Conservation (phyloP, 768 basidiomycete genomes). For the Podaxis rugospora region DNA sequence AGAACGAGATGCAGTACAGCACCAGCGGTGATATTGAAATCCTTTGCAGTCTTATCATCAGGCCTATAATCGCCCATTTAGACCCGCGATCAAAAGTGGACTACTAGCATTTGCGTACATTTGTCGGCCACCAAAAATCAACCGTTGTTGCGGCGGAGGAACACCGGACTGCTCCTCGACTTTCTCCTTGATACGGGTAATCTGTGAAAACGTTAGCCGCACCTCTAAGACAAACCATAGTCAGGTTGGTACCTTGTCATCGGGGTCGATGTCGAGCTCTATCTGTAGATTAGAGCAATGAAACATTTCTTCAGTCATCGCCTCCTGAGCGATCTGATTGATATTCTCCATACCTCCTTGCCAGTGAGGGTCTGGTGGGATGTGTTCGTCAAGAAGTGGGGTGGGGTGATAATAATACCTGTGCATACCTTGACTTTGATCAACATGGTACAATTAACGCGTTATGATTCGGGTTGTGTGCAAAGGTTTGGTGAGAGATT, state of each 20-base stretch:
- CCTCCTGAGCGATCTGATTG: conserved; percentile 8
- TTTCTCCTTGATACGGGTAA: conserved; percentile 92
- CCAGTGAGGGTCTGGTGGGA: conserved; percentile 82
- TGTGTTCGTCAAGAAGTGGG: conserved; percentile 2
- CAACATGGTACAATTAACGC: conserved; percentile 43
- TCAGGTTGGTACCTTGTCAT: conserved; percentile 63
- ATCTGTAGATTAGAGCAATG: conserved; percentile 46
- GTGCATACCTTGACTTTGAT: conserved; percentile 83
- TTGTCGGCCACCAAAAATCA: conserved; percentile 91
- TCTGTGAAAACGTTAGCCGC: conserved; percentile 40
- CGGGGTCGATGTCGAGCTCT: conserved; percentile 91
- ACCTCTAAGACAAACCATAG: not conserved
- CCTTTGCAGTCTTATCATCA: conserved; percentile 87
- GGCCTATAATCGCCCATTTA: conserved; percentile 44
- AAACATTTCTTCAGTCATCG: conserved; percentile 2
- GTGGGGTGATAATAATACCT: not conserved
- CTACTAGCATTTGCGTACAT: conserved; percentile 52
- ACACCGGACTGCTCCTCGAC: conserved; percentile 99
- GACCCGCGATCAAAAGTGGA: not conserved
- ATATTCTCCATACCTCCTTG: conserved; percentile 69
- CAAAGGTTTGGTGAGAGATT: not conserved
- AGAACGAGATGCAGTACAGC: conserved; percentile 92
- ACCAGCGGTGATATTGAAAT: conserved; percentile 81
- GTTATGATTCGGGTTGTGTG: not conserved
- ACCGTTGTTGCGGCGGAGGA: conserved; percentile 90